Evolutionary conservation across 2,329 filamentous ascomycete species (phyloP).

Genomic region (Xylaria sp.): DNA sequence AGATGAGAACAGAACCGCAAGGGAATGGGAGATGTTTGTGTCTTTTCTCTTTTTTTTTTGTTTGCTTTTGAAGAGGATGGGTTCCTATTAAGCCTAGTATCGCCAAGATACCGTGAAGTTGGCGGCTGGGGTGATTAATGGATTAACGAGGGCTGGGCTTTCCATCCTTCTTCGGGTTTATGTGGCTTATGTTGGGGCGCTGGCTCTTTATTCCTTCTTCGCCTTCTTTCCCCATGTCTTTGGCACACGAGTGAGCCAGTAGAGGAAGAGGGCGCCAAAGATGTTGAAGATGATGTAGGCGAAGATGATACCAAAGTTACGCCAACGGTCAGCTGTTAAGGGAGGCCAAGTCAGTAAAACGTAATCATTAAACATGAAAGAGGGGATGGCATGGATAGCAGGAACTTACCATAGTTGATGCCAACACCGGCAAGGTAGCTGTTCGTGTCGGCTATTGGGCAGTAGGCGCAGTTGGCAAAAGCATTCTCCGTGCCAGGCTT

Average conservation of each 20-base stretch:
- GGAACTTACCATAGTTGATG: conserved; percentile 39
- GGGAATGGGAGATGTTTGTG: too few relatives aligned
- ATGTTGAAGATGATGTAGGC: conserved; percentile 53
- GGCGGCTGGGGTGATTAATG: not conserved
- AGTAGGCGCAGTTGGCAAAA: conserved; percentile 42
- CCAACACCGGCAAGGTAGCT: conserved; percentile 34
- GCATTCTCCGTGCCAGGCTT: conserved; percentile 36
- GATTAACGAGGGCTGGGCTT: not conserved
- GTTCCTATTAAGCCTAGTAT: too few relatives aligned
- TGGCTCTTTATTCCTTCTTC: conserved; percentile 24
- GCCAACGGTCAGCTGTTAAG: conserved; percentile 42
- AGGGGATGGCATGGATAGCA: not conserved
- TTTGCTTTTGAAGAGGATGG: conserved; percentile 3
- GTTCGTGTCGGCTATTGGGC: conserved; percentile 35
- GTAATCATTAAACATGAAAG: not conserved
- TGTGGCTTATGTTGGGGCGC: not conserved
- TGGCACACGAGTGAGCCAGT: conserved; percentile 46
- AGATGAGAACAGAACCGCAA: too few relatives aligned
- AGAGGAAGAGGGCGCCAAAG: conserved; percentile 46
- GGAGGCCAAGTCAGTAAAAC: conserved; percentile 11
- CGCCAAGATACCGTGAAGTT: too few relatives aligned
- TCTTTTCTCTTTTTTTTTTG: not conserved
- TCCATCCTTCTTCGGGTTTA: not conserved
- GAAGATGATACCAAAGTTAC: conserved; percentile 52
- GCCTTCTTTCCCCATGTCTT: conserved; percentile 34